phyloP scores from a whole-genome alignment of 768 basidiomycete species.

The Rhodotorula kratochvilovae region DNA sequence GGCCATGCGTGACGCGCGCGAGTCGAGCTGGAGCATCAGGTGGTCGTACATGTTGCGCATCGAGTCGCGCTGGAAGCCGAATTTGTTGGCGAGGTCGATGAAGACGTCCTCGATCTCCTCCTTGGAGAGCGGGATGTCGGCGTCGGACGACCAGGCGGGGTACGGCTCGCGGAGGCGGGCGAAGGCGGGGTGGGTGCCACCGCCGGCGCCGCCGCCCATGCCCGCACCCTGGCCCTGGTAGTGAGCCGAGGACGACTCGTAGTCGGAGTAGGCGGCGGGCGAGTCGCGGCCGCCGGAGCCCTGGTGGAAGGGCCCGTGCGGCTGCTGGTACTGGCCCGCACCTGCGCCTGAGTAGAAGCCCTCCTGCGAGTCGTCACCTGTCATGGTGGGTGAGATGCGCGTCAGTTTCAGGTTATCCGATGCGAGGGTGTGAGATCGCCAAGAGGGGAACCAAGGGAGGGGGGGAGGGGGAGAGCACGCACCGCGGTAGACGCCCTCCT shows the following conservation, averaged over 20 bases:
- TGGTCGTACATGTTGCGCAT: constrained; percentile 99
- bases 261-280: constrained; percentile 30
- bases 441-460: neutral
- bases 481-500: constrained; percentile 22
- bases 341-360: constrained; percentile 21
- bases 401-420: neutral
- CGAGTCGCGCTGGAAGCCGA: constrained; percentile 92
- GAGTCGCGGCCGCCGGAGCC: constrained; percentile 23
- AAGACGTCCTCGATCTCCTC: constrained; percentile 99
- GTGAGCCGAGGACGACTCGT: constrained; percentile 30
- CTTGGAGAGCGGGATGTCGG: constrained; percentile 92
- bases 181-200: constrained; percentile 7
- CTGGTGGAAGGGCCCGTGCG: constrained; percentile 18
- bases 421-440: neutral
- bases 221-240: constrained; percentile 2
- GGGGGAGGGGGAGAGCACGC: neutral
- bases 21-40: constrained; percentile 94
- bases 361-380: constrained; percentile 32
- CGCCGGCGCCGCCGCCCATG: neutral
- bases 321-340: constrained; percentile 21
- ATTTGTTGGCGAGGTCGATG: constrained; percentile 94
- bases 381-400: too few relatives aligned
- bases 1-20: constrained; percentile 92
- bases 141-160: constrained; percentile 87
- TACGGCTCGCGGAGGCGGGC: constrained; percentile 70